Percentiles rank a stretch among this genome's conserved stretches.
These are phyloP conservation scores for Panellus pusillus DNA, from an alignment of 768 basidiomycete genomes.

Conservation along the genomic window DNA sequence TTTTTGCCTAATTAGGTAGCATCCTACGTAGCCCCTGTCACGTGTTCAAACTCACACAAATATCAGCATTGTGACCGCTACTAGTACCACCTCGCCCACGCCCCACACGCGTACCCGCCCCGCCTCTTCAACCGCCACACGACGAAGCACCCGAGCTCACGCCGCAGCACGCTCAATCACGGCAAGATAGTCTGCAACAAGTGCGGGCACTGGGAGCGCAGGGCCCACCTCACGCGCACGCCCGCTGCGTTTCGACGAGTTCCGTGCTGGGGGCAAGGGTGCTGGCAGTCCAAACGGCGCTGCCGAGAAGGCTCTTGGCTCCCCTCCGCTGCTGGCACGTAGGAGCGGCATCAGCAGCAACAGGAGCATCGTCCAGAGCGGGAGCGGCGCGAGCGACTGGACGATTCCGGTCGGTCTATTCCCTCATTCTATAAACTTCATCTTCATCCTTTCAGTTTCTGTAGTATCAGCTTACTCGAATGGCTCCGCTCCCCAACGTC, in stretches of 20 bases:
- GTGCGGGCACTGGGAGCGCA: constrained; percentile 89
- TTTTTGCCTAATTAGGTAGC: too few species aligned
- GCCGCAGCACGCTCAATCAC: constrained; percentile 82
- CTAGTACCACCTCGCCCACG: too few species aligned
- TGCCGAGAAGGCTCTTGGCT: constrained; percentile 18
- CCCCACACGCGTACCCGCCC: too few species aligned
- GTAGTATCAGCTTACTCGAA: constrained; percentile 57
- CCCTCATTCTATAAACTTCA: constrained; percentile 15
- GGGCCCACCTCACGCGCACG: constrained; percentile 80
- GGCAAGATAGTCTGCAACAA: constrained; percentile 96
- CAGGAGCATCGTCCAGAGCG: constrained; percentile 50
- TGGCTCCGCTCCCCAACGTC: constrained; percentile 64
- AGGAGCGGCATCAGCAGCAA: constrained; percentile 66
- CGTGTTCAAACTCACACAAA: too few species aligned
- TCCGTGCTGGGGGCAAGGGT: constrained; percentile 83
- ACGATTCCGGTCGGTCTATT: constrained; percentile 64
- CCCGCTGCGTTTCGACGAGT: constrained; percentile 84
- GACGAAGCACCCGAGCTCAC: constrained; percentile 88
- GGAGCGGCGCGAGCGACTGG: constrained; percentile 74
- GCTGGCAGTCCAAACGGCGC: too few species aligned
- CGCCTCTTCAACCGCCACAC: constrained; percentile 92
- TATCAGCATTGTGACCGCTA: too few species aligned
- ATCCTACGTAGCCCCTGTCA: too few species aligned
- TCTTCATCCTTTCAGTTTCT: constrained; percentile 22
- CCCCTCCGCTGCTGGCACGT: constrained; percentile 39